Evolutionary conservation across 2,329 filamentous ascomycete species (phyloP).

Genomic region (Monascus ruber): DNA sequence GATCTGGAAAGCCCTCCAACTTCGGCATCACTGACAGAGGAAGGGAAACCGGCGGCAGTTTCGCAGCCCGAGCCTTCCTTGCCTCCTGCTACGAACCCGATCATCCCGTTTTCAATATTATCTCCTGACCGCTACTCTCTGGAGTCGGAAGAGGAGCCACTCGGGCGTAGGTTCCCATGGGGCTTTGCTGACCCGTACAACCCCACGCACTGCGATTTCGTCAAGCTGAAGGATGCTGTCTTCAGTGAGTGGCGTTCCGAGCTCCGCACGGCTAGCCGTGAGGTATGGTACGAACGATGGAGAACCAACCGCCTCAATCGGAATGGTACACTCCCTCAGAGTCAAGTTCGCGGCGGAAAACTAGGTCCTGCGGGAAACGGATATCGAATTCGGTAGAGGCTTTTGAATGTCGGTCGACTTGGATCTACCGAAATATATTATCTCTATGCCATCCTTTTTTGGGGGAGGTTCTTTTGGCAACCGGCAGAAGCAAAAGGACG

Average conservation of each 20-base stretch:
- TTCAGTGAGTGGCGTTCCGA: slow-evolving; percentile 91
- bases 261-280: slow-evolving; percentile 76
- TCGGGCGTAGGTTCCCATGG: slow-evolving; percentile 90
- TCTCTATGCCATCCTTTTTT: too few relatives aligned
- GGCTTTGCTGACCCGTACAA: slow-evolving; percentile 93
- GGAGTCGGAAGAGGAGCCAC: slow-evolving; percentile 40
- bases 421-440: too few relatives aligned
- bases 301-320: slow-evolving; percentile 47
- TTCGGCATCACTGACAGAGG: slow-evolving; percentile 17
- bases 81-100: slow-evolving; percentile 41
- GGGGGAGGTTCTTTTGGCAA: too few relatives aligned
- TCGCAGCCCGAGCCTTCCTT: slow-evolving; percentile 21
- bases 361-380: slow-evolving; percentile 16
- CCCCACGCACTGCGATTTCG: slow-evolving; percentile 84
- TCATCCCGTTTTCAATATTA: slow-evolving; percentile 82
- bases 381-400: slow-evolving; percentile 14
- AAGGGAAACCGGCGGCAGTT: slow-evolving; percentile 13
- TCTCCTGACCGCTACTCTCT: slow-evolving; percentile 73
- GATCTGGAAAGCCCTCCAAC: slow-evolving; percentile 13
- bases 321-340: slow-evolving; percentile 14
- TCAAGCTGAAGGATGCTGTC: slow-evolving; percentile 77
- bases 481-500: too few relatives aligned
- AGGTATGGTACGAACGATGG: slow-evolving; percentile 95
- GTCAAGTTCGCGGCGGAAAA: slow-evolving; percentile 17
- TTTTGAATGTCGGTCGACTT: neutral